These are phyloP conservation scores for Nakazawaea ambrosiae DNA, from an alignment of 805 yeast genomes.

Conservation along the genomic window DNA sequence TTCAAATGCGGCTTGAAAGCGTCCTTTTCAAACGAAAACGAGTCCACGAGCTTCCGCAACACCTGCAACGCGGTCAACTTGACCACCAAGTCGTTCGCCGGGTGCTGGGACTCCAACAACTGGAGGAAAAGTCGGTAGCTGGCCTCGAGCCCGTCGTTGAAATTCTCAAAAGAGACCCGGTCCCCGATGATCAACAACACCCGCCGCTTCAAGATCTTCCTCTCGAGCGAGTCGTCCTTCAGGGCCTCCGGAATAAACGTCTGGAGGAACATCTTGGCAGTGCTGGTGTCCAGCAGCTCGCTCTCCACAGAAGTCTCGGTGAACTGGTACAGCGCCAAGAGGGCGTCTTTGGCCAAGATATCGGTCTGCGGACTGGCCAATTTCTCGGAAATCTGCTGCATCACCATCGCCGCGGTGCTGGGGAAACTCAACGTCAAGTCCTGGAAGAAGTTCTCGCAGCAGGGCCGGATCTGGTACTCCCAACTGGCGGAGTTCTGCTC, in stretches of 20 bases:
- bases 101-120: conserved; percentile 33
- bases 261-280: conserved; percentile 32
- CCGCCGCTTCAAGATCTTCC: conserved; percentile 66
- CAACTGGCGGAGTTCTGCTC: conserved; percentile 72
- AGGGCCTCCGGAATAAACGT: conserved; percentile 64
- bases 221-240: conserved; percentile 38
- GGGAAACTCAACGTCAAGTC: conserved; percentile 64
- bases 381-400: conserved; percentile 48
- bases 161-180: conserved; percentile 69
- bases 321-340: conserved; percentile 75
- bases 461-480: conserved; percentile 80
- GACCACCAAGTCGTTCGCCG: conserved; percentile 72
- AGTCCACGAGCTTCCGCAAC: conserved; percentile 63
- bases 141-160: conserved; percentile 45
- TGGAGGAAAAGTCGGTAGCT: conserved; percentile 52
- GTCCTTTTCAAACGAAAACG: conserved; percentile 74
- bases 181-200: conserved; percentile 70
- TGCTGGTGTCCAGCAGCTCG: not conserved
- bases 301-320: not conserved
- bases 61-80: conserved; percentile 67
- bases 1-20: conserved; percentile 62
- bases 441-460: conserved; percentile 80
- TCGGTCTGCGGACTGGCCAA: conserved; percentile 27
- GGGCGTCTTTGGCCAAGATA: conserved; percentile 68
- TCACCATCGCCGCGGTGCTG: conserved; percentile 42